phyloP scores from a whole-genome alignment of 2,329 filamentous ascomycete species.

The Trichoderma koningiopsis region DNA sequence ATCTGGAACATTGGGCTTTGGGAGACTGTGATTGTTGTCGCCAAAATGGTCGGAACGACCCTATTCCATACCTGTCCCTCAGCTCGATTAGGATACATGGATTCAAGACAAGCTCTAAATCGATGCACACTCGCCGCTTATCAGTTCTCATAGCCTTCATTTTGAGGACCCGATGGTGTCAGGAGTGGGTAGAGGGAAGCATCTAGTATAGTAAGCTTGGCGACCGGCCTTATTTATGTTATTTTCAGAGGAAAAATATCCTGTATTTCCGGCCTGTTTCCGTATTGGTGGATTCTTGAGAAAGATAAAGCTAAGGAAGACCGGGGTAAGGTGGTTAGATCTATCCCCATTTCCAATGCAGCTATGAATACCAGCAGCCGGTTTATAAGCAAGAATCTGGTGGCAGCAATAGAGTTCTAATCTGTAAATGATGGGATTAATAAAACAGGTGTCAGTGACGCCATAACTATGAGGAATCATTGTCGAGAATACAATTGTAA shows the following conservation, averaged over 20 bases:
- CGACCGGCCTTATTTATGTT: conserved; percentile 39
- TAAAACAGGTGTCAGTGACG: conserved; percentile 27
- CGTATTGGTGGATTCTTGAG: conserved; percentile 47
- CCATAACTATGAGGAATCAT: neutral
- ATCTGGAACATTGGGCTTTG: neutral
- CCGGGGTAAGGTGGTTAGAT: conserved; percentile 40
- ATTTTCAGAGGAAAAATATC: conserved; percentile 40
- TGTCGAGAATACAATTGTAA: neutral
- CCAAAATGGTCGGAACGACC: conserved; percentile 31
- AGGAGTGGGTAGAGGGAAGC: conserved; percentile 35
- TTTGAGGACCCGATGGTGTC: conserved; percentile 41
- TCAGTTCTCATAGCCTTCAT: conserved; percentile 53
- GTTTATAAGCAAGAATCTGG: conserved; percentile 38
- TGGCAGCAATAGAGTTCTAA: conserved; percentile 33
- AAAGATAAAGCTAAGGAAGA: conserved; percentile 44
- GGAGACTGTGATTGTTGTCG: neutral
- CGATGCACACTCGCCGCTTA: conserved; percentile 49
- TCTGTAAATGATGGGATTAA: conserved; percentile 32
- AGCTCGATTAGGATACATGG: conserved; percentile 45
- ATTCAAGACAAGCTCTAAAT: conserved; percentile 47
- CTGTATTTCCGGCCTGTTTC: conserved; percentile 39
- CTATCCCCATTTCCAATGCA: conserved; percentile 49
- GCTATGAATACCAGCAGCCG: conserved; percentile 50
- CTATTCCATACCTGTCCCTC: conserved; percentile 43
- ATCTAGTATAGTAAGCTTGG: conserved; percentile 36